Conservation (phyloP, 2,329 filamentous ascomycete genomes). For the Colletotrichum cuscutae region DNA sequence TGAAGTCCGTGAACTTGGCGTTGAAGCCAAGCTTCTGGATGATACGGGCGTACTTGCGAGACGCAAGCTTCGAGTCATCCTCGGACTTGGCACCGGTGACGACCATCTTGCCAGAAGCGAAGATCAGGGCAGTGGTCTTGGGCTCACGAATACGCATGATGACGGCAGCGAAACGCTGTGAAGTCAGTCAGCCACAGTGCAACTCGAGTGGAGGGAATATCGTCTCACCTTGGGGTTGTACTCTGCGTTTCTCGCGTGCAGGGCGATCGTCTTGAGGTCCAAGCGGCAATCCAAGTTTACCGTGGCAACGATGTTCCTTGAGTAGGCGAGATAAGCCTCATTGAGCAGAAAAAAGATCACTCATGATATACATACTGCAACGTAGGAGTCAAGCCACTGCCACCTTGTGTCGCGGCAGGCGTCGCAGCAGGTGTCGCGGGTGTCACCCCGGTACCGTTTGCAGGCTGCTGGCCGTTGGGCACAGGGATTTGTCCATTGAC, state of each 20-base stretch:
- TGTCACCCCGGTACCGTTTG: constrained; percentile 82
- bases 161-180: constrained; percentile 94
- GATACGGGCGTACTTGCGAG: constrained; percentile 97
- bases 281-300: constrained; percentile 98
- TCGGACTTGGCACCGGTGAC: constrained; percentile 98
- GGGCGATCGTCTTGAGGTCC: constrained; percentile 98
- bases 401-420: constrained; percentile 82
- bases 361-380: constrained; percentile 87
- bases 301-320: constrained; percentile 98
- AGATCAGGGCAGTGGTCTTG: constrained; percentile 98
- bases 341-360: constrained; percentile 46
- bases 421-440: constrained; percentile 92
- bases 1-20: constrained; percentile 99
- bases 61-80: constrained; percentile 96
- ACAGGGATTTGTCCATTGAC: constrained; percentile 56
- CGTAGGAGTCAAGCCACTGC: constrained; percentile 90
- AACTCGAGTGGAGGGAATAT: background rate
- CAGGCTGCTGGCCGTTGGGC: constrained; percentile 64
- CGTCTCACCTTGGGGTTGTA: constrained; percentile 93
- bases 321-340: constrained; percentile 63
- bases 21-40: constrained; percentile 99
- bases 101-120: constrained; percentile 99
- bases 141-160: constrained; percentile 99
- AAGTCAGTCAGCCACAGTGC: constrained; percentile 44
- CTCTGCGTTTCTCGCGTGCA: constrained; percentile 97